Base-by-base conservation (phyloP, 108 stramenopile genomes). In the Fragilariopsis cylindrus region DNA sequence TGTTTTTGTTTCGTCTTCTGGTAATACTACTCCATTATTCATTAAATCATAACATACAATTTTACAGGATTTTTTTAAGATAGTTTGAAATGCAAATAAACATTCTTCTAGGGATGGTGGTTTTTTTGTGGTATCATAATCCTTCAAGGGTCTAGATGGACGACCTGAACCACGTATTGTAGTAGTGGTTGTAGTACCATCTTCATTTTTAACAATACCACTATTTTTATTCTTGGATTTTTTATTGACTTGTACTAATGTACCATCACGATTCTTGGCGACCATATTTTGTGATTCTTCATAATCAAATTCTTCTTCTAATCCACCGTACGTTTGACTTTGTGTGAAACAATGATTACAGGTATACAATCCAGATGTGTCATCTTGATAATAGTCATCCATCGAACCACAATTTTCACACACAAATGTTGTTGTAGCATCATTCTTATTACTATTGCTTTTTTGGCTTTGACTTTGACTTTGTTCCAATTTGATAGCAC, bases 341-440 rank as follows among this genome's bases (percentile, higher is more conserved):
- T 90, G 88, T 3, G 86, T 89, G 63, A 78, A 90, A 74, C 92
- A 92, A n/a, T 70, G 74, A 8, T 78, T 79, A 66, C 92, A 92
- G 12, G 71, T 79, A 4, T 16, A n/a, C 46, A 87, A 72, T n/a
- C 88, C 88, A 4, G 82, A 76, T 1, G 82, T 67, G 44, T 81
- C 80, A 62, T 92, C 91, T 15, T 79, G 41, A 81, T 92, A 92
- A 48, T 80, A 88, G 9, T 78, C 69, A 6, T 81, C 81, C 30
- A 21, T 12, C n/a, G 84, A 80, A 1, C 85, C 86, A 71, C 91
- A 92, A 78, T 85, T 85, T 48, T 80, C 81, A 69, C 92, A 92
- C 19, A 79, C 72, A 71, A 90, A 84, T 7, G 39, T 71, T 16
- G 18, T 48, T 7, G 47, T 50, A 39, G 63, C 0, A 18, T 18